Evolutionary conservation across 148 eudicot genomes (phyloP), one percentile per base, ranked within the genome.

Genomic region (Heliosperma pusillum): DNA sequence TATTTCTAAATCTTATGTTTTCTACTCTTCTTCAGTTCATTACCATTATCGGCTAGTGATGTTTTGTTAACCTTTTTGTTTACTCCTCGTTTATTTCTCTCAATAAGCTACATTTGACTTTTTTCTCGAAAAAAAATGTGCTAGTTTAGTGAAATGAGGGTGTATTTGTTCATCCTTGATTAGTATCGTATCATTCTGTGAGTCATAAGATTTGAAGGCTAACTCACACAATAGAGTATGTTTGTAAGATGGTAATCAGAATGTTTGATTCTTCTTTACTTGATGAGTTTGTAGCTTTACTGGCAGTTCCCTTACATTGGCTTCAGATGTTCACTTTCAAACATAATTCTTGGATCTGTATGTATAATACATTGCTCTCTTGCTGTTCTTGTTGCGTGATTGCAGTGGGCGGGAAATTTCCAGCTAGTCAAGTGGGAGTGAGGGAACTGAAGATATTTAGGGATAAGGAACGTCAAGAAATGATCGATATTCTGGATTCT

Each of bases 401-500:
- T 84, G 64, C 84, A 92, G 95, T 84, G 91, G 91, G 88, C 44
- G 80, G 89, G 66, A 88, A 88, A 62, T 81, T 87, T 86, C 80
- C 87, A 57, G 81, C 68, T 29, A 78, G 73, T 68, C 75, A 72
- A 81, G 76, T 88, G 73, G 87, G 87, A 58, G 80, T 80, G 36
- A 69, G 80, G 33, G 81, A 80, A 76, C 89, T 84, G 33, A 81
- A 59, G 78, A 67, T 68, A 6, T 82, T 80, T 78, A 87, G 85
- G 77, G 90, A 87, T 40, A 69, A 33, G 56, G 97, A 90, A 84
- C 86, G 81, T 73, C 82, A 74, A 74, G 79, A 82, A 9, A 83
- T 87, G 87, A 70, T 56, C 5, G 72, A 81, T 69, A 75, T 80
- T 60, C 79, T 88, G n/a, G 83, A 84, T 36, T 83, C 64, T 40